Evolutionary conservation across 164 flowering plant species (phyloP).

Genomic region (Nymphaea colorata): DNA sequence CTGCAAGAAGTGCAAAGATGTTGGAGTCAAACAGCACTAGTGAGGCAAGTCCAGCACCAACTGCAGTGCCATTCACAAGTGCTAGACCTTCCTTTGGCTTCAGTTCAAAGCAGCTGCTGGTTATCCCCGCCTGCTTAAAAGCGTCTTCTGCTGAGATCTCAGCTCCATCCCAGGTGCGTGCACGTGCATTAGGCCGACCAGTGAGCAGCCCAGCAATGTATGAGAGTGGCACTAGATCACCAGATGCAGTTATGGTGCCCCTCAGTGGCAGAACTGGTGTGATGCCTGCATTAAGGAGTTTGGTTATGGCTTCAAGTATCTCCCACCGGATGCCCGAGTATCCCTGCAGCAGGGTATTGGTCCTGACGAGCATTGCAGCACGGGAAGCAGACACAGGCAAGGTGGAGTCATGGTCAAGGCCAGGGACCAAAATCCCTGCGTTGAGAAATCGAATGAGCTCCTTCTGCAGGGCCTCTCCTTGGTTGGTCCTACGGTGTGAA

Average conservation of each 20-base stretch:
- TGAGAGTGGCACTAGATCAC: constrained; percentile 32
- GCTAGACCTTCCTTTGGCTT: constrained; percentile 35
- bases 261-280: constrained; percentile 24
- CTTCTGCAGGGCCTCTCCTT: constrained; percentile 6
- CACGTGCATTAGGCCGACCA: constrained; percentile 23
- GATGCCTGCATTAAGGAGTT: constrained; percentile 14
- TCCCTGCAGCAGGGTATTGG: constrained; percentile 26
- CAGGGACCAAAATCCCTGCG: constrained; percentile 2
- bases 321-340: constrained; percentile 32
- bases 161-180: constrained; percentile 10
- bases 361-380: constrained; percentile 29
- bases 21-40: constrained; percentile 31
- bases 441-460: constrained; percentile 10
- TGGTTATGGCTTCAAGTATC: constrained; percentile 17
- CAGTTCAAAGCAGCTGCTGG: constrained; percentile 17
- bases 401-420: not conserved
- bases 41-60: constrained; percentile 29
- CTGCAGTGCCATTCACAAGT: constrained; percentile 33
- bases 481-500: constrained; percentile 8
- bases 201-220: constrained; percentile 32
- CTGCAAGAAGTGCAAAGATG: constrained; percentile 19
- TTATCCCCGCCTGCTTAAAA: constrained; percentile 19
- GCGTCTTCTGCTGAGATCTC: constrained; percentile 17
- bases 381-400: constrained; percentile 11
- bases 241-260: constrained; percentile 35